Percentiles rank a stretch among this genome's conserved stretches.
phyloP scores from a whole-genome alignment of 139 green algal species.

The Asterochloris erici region DNA sequence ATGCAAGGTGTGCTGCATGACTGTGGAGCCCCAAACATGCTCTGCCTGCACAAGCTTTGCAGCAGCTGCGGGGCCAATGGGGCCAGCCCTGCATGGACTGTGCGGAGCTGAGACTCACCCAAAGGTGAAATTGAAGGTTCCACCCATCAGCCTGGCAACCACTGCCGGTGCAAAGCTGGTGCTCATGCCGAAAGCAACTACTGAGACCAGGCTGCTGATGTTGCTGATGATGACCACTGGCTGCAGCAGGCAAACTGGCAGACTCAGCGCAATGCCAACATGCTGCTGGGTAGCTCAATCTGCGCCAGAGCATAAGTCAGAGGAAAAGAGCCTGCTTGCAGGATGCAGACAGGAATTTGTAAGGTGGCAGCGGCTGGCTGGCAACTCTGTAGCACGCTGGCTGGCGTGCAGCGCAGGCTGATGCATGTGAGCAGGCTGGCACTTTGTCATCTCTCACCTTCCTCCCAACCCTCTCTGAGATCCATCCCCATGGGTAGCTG shows the following conservation, averaged over 20 bases:
- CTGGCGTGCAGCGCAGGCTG: too few relatives aligned
- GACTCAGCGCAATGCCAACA: not conserved
- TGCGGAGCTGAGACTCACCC: not conserved
- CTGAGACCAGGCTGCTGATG: constrained; percentile 28
- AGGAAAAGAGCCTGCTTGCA: not conserved
- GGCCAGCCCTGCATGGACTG: not conserved
- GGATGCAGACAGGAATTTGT: too few relatives aligned
- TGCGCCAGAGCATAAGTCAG: not conserved
- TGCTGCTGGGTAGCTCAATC: too few relatives aligned
- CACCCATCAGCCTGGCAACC: constrained; percentile 34
- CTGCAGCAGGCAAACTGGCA: constrained; percentile 19
- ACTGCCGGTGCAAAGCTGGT: constrained; percentile 37
- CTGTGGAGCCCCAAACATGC: too few relatives aligned
- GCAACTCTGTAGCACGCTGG: too few relatives aligned
- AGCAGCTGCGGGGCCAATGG: too few relatives aligned
- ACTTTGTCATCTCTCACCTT: constrained; percentile 29
- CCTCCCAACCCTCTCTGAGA: constrained; percentile 51
- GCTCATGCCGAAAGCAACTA: constrained; percentile 56
- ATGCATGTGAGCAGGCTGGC: too few relatives aligned
- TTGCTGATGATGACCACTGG: constrained; percentile 63
- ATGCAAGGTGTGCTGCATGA: too few relatives aligned
- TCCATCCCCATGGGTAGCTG: constrained; percentile 38
- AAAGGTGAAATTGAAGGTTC: constrained; percentile 68
- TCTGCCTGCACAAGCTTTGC: too few relatives aligned
- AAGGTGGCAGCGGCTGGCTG: not conserved